Base-by-base conservation (phyloP, 2,329 filamentous ascomycete species). In the Arthrinium puccinioides region DNA sequence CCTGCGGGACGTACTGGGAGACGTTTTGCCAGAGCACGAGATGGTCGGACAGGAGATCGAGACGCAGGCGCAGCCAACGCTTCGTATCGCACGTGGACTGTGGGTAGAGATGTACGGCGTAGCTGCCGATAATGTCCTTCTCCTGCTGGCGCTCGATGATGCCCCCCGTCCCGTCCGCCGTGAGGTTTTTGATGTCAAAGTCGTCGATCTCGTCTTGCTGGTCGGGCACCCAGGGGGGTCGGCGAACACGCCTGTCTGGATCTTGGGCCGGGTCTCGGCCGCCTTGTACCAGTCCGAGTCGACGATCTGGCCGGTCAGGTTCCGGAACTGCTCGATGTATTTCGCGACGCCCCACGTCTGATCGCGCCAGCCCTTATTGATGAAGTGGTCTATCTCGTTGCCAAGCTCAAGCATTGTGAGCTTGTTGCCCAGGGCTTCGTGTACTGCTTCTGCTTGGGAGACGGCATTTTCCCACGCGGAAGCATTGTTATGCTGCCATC, bases 301-400 rank as follows among this genome's bases (percentile, higher is more conserved):
- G 10, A 42, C 44, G 46, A 61, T 55, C 45, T 53, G 50, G 7
- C 45, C 50, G 26, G 53, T 56, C 25, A 61, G 30, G 44, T 54
- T 54, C 19, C 51, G 54, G 44, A 56, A 59, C 41, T 61, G 56
- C 32, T 38, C 32, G 14, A 54, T 44, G 41, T 61, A 60, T n/a
- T 44, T 35, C 7, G 34, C 38, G 10, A 59, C 54, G 25, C 41
- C 51, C 57, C 57, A 60, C 14, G 38, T 36, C 5, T 41, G 36
- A 40, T 48, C 48, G 13, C 58, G 52, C 58, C 57, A 60, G 15
- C 43, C 45, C 44, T 60, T 56, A 42, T 50, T 48, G 36, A 57
- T 57, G 47, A 52, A 61, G 30, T 60, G 57, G 44, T 61, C 58
- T 33, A 61, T 51, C 43, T 61, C 58, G 46, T 61, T 61, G 28